These are phyloP conservation scores for Nakataea oryzae DNA, from an alignment of 2,329 filamentous ascomycete species.

Conservation along the genomic window DNA sequence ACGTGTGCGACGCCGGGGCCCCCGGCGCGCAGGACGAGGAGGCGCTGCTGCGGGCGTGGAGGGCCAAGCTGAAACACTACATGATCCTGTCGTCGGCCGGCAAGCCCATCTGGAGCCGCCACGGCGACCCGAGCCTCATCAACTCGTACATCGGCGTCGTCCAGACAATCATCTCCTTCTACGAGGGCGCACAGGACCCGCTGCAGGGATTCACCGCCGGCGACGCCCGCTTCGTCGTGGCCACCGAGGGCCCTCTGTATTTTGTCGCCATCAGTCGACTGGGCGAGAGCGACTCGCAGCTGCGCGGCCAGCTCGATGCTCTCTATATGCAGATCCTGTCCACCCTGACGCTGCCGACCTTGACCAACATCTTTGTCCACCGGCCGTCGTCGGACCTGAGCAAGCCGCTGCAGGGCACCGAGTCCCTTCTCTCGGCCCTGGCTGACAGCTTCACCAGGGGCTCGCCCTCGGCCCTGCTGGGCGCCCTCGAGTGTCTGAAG, in stretches of 20 bases:
- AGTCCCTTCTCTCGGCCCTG: slow-evolving; percentile 79
- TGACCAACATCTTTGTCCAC: slow-evolving; percentile 79
- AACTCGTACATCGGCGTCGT: slow-evolving; percentile 92
- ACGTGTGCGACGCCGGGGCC: slow-evolving; percentile 19
- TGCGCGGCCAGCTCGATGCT: slow-evolving; percentile 80
- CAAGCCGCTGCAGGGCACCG: slow-evolving; percentile 82
- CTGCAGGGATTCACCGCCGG: slow-evolving; percentile 82
- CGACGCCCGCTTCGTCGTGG: slow-evolving; percentile 72
- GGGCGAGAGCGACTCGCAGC: slow-evolving; percentile 82
- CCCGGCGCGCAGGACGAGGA: slow-evolving; percentile 32
- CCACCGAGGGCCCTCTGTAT: slow-evolving; percentile 78
- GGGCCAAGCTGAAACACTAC: slow-evolving; percentile 91
- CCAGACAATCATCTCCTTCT: slow-evolving; percentile 97
- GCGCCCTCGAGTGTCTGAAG: slow-evolving; percentile 86
- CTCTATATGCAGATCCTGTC: slow-evolving; percentile 98
- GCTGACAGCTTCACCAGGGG: slow-evolving; percentile 92
- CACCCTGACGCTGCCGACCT: slow-evolving; percentile 78
- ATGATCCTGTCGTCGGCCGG: slow-evolving; percentile 92
- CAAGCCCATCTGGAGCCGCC: slow-evolving; percentile 93
- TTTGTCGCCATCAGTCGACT: slow-evolving; percentile 88
- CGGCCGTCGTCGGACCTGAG: slow-evolving; percentile 91
- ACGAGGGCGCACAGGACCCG: slow-evolving; percentile 67
- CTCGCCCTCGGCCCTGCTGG: slow-evolving; percentile 78
- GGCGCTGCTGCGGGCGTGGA: slow-evolving; percentile 61
- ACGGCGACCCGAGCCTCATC: slow-evolving; percentile 81